Percentiles rank a stretch among this genome's conserved stretches.
These are phyloP conservation scores for Acanthamoeba lugdunensis DNA, from an alignment of 208 protist species.

Conservation along the genomic window DNA sequence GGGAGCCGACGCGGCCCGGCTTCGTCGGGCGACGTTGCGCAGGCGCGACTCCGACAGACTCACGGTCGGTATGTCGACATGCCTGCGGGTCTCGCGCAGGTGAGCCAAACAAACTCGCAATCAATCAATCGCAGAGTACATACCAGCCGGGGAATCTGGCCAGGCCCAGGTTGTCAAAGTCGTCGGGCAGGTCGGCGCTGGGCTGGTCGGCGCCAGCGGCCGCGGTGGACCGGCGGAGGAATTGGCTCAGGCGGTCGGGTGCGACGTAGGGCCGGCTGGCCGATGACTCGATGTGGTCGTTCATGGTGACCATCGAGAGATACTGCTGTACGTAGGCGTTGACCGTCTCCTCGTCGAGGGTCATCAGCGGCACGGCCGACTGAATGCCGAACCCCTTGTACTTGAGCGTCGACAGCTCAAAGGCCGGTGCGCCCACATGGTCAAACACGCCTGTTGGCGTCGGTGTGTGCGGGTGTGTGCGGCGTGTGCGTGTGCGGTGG, in stretches of 20 bases:
- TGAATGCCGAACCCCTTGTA: not conserved
- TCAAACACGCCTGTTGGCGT: not conserved
- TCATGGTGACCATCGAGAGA: not conserved
- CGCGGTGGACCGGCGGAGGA: not conserved
- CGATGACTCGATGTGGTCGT: not conserved
- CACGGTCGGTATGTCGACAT: not conserved
- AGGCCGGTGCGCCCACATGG: not conserved
- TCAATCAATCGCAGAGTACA: too few relatives aligned
- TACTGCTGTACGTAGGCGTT: slow-evolving; percentile 39
- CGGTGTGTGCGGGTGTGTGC: too few relatives aligned
- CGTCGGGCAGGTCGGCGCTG: not conserved
- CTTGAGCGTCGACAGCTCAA: not conserved
- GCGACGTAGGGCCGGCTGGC: not conserved
- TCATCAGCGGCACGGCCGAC: slow-evolving; percentile 6
- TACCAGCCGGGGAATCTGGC: not conserved
- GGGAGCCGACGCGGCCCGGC: not conserved
- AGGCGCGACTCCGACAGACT: not conserved
- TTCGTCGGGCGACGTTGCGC: not conserved
- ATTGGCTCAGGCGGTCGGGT: not conserved
- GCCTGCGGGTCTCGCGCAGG: not conserved
- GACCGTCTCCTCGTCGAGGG: slow-evolving; percentile 21
- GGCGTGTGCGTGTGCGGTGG: too few relatives aligned
- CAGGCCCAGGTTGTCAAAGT: not conserved
- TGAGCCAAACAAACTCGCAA: too few relatives aligned
- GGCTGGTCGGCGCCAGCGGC: too few relatives aligned